These are phyloP conservation scores for Lasiosphaeria miniovina DNA, from an alignment of 495 filamentous ascomycete genomes.

Conservation along the genomic window DNA sequence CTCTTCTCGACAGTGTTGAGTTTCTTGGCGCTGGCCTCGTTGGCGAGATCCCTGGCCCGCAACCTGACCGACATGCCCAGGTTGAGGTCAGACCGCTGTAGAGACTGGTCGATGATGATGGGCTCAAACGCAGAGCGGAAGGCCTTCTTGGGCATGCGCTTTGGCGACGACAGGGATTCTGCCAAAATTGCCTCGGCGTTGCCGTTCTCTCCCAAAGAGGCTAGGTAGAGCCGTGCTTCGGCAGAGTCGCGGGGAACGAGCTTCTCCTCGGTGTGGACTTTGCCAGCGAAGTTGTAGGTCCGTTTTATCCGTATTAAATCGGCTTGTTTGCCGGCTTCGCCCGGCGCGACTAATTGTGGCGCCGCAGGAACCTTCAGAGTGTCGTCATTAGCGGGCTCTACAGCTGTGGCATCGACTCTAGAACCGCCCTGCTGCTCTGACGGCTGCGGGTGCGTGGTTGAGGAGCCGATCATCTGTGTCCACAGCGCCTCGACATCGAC, in stretches of 20 bases:
- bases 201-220: constrained; percentile 46
- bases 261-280: constrained; percentile 79
- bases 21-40: constrained; percentile 65
- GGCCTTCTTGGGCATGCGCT: constrained; percentile 64
- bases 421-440: constrained; percentile 3
- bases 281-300: constrained; percentile 88
- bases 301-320: constrained; percentile 78
- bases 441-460: constrained; percentile 5
- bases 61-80: constrained; percentile 43
- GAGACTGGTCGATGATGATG: constrained; percentile 44
- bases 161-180: constrained; percentile 34
- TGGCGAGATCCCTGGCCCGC: constrained; percentile 36
- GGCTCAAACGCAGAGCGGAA: constrained; percentile 84
- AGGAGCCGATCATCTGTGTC: constrained; percentile 66
- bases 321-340: constrained; percentile 3
- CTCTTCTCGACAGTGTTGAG: constrained; percentile 97
- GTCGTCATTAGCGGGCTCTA: neutral
- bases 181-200: constrained; percentile 17
- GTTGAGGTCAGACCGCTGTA: constrained; percentile 48
- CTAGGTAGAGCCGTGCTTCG: constrained; percentile 75
- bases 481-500: constrained; percentile 89
- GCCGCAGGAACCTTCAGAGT: constrained; percentile 22
- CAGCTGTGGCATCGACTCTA: constrained; percentile 7
- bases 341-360: neutral
- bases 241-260: constrained; percentile 73